Conservation (phyloP, 257 asterid species). For the Coffea eugenioides region DNA sequence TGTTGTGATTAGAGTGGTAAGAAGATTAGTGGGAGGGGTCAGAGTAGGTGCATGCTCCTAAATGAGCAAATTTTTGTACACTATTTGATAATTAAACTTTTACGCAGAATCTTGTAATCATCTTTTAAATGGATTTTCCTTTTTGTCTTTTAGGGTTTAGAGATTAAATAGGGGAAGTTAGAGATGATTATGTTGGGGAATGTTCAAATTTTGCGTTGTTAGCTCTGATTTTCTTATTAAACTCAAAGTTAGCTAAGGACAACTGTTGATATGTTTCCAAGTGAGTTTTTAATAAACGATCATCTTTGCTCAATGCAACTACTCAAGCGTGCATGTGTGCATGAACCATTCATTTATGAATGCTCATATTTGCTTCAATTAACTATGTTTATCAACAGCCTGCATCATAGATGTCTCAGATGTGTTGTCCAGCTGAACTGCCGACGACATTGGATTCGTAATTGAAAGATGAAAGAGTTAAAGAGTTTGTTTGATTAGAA, state of each 20-base stretch:
- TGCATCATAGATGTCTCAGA: too few relatives aligned
- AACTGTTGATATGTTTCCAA: not conserved
- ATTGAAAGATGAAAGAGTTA: too few relatives aligned
- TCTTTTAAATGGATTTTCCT: not conserved
- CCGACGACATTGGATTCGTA: too few relatives aligned
- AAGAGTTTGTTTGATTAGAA: too few relatives aligned
- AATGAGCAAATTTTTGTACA: not conserved
- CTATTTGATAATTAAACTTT: not conserved
- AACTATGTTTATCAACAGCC: too few relatives aligned
- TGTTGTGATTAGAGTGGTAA: conserved; percentile 18
- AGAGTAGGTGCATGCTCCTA: not conserved
- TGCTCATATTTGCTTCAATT: too few relatives aligned
- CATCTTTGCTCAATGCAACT: not conserved
- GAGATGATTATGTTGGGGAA: not conserved
- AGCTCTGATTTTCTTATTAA: not conserved
- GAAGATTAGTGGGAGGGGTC: not conserved
- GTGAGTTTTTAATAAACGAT: not conserved
- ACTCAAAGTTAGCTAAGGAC: not conserved
- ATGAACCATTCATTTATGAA: too few relatives aligned
- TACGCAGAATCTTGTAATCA: not conserved
- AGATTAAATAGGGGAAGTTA: not conserved
- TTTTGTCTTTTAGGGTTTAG: not conserved
- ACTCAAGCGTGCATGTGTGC: too few relatives aligned
- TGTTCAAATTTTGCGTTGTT: conserved; percentile 1
- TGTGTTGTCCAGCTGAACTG: too few relatives aligned